Percentiles rank a stretch among this genome's conserved stretches.
Evolutionary conservation across 108 stramenopile genomes (phyloP).

Genomic region (Skeletonema tropicum): DNA sequence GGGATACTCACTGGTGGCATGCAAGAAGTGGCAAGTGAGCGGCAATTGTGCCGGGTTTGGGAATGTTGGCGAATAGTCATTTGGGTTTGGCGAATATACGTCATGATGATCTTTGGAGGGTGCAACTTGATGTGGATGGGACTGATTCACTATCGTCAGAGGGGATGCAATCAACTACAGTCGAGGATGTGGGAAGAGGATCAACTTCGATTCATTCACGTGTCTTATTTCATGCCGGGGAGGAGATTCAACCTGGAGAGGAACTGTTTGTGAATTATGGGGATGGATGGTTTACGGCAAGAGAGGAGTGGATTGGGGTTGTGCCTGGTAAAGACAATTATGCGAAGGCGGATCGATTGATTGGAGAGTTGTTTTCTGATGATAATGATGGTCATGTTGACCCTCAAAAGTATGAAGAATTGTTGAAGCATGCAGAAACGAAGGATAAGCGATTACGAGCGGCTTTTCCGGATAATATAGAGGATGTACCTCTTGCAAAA

Average conservation of each 20-base stretch:
- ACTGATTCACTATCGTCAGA: constrained; percentile 16
- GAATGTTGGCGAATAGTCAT: constrained; percentile 63
- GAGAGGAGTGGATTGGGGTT: constrained; percentile 35
- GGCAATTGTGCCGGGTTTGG: constrained; percentile 49
- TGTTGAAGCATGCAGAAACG: constrained; percentile 5
- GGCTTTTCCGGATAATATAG: constrained; percentile 28
- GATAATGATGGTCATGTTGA: neutral
- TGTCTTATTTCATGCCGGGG: constrained; percentile 19
- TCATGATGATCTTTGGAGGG: constrained; percentile 3
- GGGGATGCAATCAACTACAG: neutral
- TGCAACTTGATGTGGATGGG: constrained; percentile 4
- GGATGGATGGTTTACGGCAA: constrained; percentile 50
- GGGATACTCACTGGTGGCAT: constrained; percentile 1
- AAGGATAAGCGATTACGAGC: constrained; percentile 21
- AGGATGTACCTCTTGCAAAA: constrained; percentile 12
- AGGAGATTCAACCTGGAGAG: constrained; percentile 60
- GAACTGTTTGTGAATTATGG: constrained; percentile 82
- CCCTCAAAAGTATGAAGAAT: constrained; percentile 6
- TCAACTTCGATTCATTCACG: constrained; percentile 52
- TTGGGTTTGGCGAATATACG: constrained; percentile 49
- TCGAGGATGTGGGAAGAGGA: constrained; percentile 61
- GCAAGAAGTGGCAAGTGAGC: constrained; percentile 46
- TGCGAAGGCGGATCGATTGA: constrained; percentile 31
- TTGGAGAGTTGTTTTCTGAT: constrained; percentile 10
- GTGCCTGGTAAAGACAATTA: constrained; percentile 50